Evolutionary conservation across 2,329 filamentous ascomycete genomes (phyloP).

Genomic region (Seiridium cupressi): DNA sequence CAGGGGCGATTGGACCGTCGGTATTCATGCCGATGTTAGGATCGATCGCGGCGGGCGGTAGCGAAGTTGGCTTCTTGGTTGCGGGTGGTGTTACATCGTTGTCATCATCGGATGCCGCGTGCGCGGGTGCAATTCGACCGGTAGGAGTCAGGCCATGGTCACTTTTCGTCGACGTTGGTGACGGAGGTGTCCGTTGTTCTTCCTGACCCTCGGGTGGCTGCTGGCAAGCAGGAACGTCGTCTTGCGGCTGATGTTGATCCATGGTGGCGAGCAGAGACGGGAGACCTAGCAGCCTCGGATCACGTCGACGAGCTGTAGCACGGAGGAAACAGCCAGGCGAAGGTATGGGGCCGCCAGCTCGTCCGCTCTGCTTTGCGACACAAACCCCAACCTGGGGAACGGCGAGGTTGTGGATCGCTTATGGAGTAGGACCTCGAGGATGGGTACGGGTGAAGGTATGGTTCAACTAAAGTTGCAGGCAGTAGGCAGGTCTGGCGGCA

Average conservation of each 20-base stretch:
- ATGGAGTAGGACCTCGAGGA: neutral
- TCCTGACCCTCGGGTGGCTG: neutral
- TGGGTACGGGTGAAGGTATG: neutral
- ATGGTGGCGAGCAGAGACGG: neutral
- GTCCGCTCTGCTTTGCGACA: neutral
- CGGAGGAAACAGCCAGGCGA: neutral
- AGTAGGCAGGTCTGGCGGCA: neutral
- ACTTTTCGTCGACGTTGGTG: neutral
- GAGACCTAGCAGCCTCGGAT: slow-evolving; percentile 1
- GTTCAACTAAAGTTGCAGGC: slow-evolving; percentile 3
- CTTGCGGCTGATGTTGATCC: neutral
- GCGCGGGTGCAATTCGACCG: neutral
- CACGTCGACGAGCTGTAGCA: neutral
- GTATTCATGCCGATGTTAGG: slow-evolving; percentile 2
- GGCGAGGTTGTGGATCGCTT: neutral
- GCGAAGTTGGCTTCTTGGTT: neutral
- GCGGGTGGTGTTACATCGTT: slow-evolving; percentile 3
- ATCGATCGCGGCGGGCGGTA: slow-evolving; percentile 5
- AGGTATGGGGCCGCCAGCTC: neutral
- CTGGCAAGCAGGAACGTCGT: neutral
- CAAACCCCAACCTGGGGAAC: neutral
- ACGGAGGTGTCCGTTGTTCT: neutral
- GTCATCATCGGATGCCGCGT: neutral
- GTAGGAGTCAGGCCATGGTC: neutral
- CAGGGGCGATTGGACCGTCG: neutral